A percentile compares a stretch with the other conserved stretches of the same genome.
These are phyloP conservation scores for Arthrobotrys sinensis DNA, from an alignment of 2,329 filamentous ascomycete species.

Conservation along the genomic window DNA sequence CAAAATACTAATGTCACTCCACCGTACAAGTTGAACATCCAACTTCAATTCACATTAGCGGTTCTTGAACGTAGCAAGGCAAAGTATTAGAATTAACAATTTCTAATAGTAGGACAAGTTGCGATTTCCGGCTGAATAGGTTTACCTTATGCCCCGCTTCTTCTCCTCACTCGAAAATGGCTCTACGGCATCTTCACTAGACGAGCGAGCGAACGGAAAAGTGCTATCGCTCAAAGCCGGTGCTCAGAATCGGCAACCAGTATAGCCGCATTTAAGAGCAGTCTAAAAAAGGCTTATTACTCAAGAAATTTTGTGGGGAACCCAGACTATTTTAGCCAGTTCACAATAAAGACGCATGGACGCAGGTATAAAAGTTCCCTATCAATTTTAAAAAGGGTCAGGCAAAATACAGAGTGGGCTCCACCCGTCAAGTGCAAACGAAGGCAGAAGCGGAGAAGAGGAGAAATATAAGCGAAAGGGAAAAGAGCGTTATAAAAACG, in stretches of 20 bases:
- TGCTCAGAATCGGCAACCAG: background rate
- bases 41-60: background rate
- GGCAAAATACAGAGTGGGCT: constrained; percentile 44
- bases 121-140: constrained; percentile 35
- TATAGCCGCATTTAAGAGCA: constrained; percentile 15
- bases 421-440: constrained; percentile 37
- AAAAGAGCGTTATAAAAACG: constrained; percentile 50
- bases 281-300: constrained; percentile 14
- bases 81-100: constrained; percentile 9
- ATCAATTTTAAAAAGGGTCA: constrained; percentile 54
- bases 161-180: constrained; percentile 12
- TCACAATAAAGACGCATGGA: constrained; percentile 27
- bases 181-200: constrained; percentile 15
- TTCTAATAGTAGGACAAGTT: background rate
- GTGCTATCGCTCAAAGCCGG: constrained; percentile 18
- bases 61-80: background rate
- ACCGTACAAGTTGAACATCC: background rate
- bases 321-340: constrained; percentile 45
- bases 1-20: background rate
- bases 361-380: constrained; percentile 41
- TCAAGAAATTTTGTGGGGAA: constrained; percentile 41
- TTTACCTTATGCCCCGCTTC: constrained; percentile 12
- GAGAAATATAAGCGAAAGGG: constrained; percentile 54
- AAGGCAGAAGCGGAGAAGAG: constrained; percentile 51
- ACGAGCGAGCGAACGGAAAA: constrained; percentile 1